Evolutionary conservation across 768 basidiomycete genomes (phyloP).

Genomic region (Mycena alexandri): DNA sequence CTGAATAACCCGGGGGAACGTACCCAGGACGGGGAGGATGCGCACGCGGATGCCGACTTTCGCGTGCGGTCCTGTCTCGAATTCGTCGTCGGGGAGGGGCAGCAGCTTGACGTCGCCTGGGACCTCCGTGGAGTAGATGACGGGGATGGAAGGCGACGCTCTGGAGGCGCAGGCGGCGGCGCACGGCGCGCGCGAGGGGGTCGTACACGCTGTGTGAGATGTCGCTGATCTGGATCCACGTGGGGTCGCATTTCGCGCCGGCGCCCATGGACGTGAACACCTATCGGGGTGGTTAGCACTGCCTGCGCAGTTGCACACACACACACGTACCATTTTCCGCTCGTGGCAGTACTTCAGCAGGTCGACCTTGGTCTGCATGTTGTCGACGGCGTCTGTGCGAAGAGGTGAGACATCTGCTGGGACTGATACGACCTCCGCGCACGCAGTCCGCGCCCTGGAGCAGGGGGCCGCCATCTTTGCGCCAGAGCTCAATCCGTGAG

Average conservation of each 20-base stretch:
- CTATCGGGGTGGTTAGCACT: too few species aligned
- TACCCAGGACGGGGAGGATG: constrained; percentile 92
- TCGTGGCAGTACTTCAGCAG: constrained; percentile 90
- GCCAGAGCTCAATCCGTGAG: constrained; percentile 86
- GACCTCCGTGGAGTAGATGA: constrained; percentile 96
- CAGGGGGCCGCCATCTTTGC: constrained; percentile 79
- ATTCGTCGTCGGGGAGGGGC: constrained; percentile 93
- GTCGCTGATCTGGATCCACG: constrained; percentile 94
- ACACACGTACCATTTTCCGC: constrained; percentile 79
- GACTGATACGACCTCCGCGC: constrained; percentile 66
- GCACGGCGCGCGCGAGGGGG: constrained; percentile 92
- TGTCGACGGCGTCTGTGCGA: constrained; percentile 92
- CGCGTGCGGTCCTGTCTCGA: constrained; percentile 87
- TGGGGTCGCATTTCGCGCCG: constrained; percentile 94
- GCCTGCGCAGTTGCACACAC: too few species aligned
- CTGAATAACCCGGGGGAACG: constrained; percentile 37
- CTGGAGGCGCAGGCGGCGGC: constrained; percentile 75
- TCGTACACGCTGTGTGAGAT: constrained; percentile 94
- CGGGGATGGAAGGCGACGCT: constrained; percentile 78
- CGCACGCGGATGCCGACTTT: constrained; percentile 92
- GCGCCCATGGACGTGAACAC: constrained; percentile 99
- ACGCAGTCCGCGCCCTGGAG: constrained; percentile 95
- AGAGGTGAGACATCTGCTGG: constrained; percentile 21
- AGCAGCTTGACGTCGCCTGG: constrained; percentile 90
- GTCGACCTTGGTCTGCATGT: constrained; percentile 96